phyloP scores from a whole-genome alignment of 768 basidiomycete genomes.

The Chalciporus pseudorubinellus region DNA sequence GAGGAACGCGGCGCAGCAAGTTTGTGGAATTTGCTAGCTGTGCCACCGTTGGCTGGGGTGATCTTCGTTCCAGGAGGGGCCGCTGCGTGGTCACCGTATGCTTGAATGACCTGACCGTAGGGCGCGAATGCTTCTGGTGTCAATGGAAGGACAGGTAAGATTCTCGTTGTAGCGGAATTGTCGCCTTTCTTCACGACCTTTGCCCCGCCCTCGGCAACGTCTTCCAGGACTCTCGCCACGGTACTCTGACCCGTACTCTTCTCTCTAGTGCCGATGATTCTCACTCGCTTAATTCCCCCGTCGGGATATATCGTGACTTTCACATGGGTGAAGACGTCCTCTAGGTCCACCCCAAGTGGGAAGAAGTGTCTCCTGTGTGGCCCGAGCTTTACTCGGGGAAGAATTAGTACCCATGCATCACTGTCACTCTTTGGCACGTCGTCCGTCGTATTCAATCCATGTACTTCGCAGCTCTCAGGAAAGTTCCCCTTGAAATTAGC shows the following conservation, averaged over 20 bases:
- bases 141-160: conserved; percentile 62
- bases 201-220: conserved; percentile 1
- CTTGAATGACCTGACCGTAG: conserved; percentile 91
- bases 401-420: conserved; percentile 65
- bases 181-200: neutral
- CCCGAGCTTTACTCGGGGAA: conserved; percentile 77
- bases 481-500: conserved; percentile 96
- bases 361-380: conserved; percentile 90
- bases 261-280: conserved; percentile 67
- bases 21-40: conserved; percentile 92
- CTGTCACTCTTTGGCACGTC: conserved; percentile 39
- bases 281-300: conserved; percentile 92
- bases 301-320: conserved; percentile 90
- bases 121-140: conserved; percentile 84
- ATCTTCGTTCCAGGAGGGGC: conserved; percentile 69
- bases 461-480: conserved; percentile 82
- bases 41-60: conserved; percentile 84
- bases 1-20: conserved; percentile 66
- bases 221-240: conserved; percentile 2
- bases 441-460: conserved; percentile 44
- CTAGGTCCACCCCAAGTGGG: conserved; percentile 67
- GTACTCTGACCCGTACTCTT: conserved; percentile 13
- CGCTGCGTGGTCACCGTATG: conserved; percentile 64
- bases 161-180: conserved; percentile 10
- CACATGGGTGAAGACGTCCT: conserved; percentile 72